Conservation (phyloP, 169 alveolate species). For the Cryptosporidium andersoni region DNA sequence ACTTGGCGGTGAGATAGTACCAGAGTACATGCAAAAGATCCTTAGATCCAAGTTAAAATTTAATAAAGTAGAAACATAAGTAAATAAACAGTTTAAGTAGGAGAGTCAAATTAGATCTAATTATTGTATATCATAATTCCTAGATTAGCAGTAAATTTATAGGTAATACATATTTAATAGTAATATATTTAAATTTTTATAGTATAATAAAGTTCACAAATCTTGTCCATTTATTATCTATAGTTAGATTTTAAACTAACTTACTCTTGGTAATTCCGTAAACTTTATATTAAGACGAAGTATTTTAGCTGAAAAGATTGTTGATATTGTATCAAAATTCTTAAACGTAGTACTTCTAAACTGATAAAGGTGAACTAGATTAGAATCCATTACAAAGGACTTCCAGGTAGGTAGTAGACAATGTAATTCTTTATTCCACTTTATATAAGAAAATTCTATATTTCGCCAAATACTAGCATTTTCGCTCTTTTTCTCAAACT, state of each 20-base stretch:
- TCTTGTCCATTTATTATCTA: no score
- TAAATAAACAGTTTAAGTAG: no score
- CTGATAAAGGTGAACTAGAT: slow-evolving; percentile 1
- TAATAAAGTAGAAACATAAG: no score
- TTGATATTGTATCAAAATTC: slow-evolving; percentile 6
- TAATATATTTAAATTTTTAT: no score
- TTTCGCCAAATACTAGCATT: slow-evolving; percentile 9
- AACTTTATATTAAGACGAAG: slow-evolving; percentile 27
- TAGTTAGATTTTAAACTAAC: neutral
- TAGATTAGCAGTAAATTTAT: no score
- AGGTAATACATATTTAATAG: no score
- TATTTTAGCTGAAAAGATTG: slow-evolving; percentile 31
- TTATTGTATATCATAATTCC: no score
- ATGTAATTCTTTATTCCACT: neutral
- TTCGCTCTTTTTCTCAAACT: slow-evolving; percentile 29
- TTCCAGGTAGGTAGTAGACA: slow-evolving; percentile 37
- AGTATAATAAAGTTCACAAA: no score
- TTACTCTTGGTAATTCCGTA: slow-evolving; percentile 21
- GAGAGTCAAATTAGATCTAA: no score
- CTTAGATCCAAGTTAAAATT: no score
- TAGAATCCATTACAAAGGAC: slow-evolving; percentile 24
- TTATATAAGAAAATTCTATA: slow-evolving; percentile 12
- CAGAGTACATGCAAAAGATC: no score
- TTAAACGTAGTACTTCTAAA: neutral
- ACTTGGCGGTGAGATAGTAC: no score